These are phyloP conservation scores for Saturnispora mendoncae DNA, from an alignment of 805 yeast species.

Conservation along the genomic window DNA sequence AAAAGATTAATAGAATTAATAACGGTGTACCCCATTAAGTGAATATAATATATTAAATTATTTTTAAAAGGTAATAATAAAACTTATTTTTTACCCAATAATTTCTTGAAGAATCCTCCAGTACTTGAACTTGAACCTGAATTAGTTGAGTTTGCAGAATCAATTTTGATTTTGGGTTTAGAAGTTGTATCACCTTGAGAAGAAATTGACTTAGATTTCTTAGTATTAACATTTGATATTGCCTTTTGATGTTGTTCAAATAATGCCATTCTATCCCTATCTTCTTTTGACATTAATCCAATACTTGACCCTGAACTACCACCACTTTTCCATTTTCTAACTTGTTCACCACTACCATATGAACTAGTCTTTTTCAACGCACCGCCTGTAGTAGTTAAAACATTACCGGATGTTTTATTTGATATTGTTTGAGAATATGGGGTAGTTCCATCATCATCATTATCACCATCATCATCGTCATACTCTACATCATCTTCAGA, in stretches of 20 bases:
- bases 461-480: neutral
- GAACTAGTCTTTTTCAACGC: neutral
- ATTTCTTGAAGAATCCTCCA: conserved; percentile 11
- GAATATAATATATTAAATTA: no score
- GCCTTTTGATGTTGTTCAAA: conserved; percentile 27
- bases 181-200: conserved; percentile 1
- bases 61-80: no score
- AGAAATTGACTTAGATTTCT: neutral
- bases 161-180: neutral
- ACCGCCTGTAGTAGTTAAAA: neutral
- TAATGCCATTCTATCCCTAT: conserved; percentile 17
- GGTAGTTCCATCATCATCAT: neutral
- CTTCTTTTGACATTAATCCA: conserved; percentile 4
- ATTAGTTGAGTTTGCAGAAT: neutral
- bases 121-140: neutral
- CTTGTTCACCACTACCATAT: neutral
- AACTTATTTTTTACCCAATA: conserved; percentile 9
- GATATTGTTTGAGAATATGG: no score
- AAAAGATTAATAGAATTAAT: no score
- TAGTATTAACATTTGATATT: conserved; percentile 21
- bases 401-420: neutral
- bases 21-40: no score
- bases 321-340: conserved; percentile 7
- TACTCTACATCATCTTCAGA: conserved; percentile 9
- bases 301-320: conserved; percentile 3